These are phyloP conservation scores for Fragilaria radians DNA, from an alignment of 108 stramenopile species.

Conservation along the genomic window DNA sequence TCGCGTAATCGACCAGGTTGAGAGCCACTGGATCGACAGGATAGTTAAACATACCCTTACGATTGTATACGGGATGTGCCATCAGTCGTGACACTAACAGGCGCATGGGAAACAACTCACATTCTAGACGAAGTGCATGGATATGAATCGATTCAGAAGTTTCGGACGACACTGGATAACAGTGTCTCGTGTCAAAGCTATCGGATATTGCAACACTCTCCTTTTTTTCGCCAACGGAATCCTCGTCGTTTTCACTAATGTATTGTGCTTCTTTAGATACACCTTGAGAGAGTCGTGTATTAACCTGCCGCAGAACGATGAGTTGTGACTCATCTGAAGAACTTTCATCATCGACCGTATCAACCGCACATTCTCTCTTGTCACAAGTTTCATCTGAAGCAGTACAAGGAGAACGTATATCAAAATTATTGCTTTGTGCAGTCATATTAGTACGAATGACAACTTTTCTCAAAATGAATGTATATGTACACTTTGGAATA, in stretches of 20 bases:
- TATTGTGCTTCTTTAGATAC: not conserved
- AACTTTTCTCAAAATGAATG: too few relatives aligned
- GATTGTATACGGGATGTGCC: constrained; percentile 37
- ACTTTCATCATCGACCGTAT: too few relatives aligned
- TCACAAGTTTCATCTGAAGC: too few relatives aligned
- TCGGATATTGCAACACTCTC: not conserved
- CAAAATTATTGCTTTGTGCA: too few relatives aligned
- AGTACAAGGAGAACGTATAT: too few relatives aligned
- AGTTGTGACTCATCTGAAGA: too few relatives aligned
- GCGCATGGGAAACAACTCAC: constrained; percentile 34
- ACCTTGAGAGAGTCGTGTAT: not conserved
- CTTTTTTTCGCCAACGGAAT: not conserved
- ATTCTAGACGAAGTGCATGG: constrained; percentile 30
- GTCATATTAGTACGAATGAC: too few relatives aligned
- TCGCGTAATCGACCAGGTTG: constrained; percentile 53
- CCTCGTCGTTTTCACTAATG: not conserved
- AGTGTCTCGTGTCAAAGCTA: not conserved
- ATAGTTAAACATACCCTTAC: constrained; percentile 55
- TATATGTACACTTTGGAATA: too few relatives aligned
- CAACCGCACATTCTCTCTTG: too few relatives aligned
- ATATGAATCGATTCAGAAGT: constrained; percentile 15
- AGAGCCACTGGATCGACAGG: constrained; percentile 78
- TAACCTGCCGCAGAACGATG: too few relatives aligned
- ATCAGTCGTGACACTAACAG: constrained; percentile 33
- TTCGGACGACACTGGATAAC: not conserved